Evolutionary conservation across 441 rosid species (phyloP).

Genomic region (Populus trichocarpa): DNA sequence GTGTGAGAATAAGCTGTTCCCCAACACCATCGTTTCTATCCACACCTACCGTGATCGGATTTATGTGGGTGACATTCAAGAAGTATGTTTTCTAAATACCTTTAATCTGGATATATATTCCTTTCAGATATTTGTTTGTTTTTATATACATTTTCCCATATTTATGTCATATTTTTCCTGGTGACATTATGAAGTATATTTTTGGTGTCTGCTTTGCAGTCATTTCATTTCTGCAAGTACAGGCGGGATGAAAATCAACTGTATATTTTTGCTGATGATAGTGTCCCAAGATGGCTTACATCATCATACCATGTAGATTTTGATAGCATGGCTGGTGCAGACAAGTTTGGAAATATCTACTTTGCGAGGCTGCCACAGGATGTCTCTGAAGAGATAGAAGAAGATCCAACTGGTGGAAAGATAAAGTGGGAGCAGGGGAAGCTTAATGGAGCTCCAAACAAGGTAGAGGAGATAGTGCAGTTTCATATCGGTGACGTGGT

Average conservation of each 20-base stretch:
- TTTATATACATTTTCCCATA: neutral
- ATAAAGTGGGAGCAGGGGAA: conserved; percentile 97
- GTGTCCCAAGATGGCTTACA: conserved; percentile 93
- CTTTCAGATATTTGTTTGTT: neutral
- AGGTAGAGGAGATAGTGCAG: conserved; percentile 93
- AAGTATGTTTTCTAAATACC: conserved; percentile 45
- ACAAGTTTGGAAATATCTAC: conserved; percentile 89
- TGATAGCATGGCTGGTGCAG: conserved; percentile 95
- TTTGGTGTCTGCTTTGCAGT: conserved; percentile 42
- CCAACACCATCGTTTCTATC: conserved; percentile 69
- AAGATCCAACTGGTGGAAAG: conserved; percentile 95
- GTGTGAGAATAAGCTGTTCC: conserved; percentile 88
- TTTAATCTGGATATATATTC: neutral
- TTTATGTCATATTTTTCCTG: neutral
- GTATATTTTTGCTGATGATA: conserved; percentile 89
- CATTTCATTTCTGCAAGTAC: conserved; percentile 96
- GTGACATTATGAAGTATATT: neutral
- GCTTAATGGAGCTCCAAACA: conserved; percentile 95
- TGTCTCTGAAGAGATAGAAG: conserved; percentile 92
- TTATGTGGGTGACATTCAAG: conserved; percentile 91
- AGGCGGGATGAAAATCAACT: conserved; percentile 97
- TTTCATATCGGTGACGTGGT: conserved; percentile 90
- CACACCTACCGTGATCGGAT: conserved; percentile 92
- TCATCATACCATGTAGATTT: conserved; percentile 85
- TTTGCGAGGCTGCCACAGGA: conserved; percentile 89